Conservation (phyloP, 2,329 filamentous ascomycete genomes). For the Sporothrix pallida region DNA sequence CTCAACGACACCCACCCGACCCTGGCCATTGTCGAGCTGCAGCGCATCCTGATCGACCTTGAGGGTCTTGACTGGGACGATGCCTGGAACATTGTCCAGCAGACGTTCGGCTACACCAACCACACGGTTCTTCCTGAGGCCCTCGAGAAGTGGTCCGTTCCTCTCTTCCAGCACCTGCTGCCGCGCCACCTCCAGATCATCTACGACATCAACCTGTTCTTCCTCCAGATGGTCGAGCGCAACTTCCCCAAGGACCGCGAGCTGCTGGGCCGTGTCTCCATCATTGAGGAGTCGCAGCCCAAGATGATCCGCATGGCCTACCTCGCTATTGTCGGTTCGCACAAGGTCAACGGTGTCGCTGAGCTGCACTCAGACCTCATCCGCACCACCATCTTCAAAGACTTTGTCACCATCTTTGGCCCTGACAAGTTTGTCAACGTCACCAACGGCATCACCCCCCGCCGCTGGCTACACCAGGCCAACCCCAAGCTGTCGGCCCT, state of each 20-base stretch:
- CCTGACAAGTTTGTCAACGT: constrained; percentile 98
- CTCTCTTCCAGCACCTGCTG: constrained; percentile 87
- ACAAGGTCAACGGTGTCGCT: constrained; percentile 98
- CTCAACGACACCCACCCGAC: constrained; percentile 98
- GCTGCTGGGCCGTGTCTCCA: constrained; percentile 84
- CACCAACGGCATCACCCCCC: constrained; percentile 95
- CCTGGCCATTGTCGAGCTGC: constrained; percentile 91
- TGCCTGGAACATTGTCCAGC: constrained; percentile 81
- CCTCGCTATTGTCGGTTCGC: constrained; percentile 92
- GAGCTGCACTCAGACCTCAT: constrained; percentile 97
- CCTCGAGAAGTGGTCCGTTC: constrained; percentile 97
- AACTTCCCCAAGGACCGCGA: constrained; percentile 89
- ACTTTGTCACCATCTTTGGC: constrained; percentile 94
- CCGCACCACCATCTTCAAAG: constrained; percentile 99
- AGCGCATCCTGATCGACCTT: constrained; percentile 86
- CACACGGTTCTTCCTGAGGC: constrained; percentile 97
- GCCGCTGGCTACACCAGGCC: constrained; percentile 96
- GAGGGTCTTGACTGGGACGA: constrained; percentile 94
- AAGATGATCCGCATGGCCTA: constrained; percentile 99
- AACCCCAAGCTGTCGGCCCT: constrained; percentile 91
- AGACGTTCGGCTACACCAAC: constrained; percentile 94
- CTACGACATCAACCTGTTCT: constrained; percentile 95
- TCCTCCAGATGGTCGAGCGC: constrained; percentile 89
- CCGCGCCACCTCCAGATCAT: constrained; percentile 96
- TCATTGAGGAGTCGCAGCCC: constrained; percentile 94